These are phyloP conservation scores for Gentiana macrophylla DNA, from an alignment of 257 asterid genomes.

Conservation along the genomic window DNA sequence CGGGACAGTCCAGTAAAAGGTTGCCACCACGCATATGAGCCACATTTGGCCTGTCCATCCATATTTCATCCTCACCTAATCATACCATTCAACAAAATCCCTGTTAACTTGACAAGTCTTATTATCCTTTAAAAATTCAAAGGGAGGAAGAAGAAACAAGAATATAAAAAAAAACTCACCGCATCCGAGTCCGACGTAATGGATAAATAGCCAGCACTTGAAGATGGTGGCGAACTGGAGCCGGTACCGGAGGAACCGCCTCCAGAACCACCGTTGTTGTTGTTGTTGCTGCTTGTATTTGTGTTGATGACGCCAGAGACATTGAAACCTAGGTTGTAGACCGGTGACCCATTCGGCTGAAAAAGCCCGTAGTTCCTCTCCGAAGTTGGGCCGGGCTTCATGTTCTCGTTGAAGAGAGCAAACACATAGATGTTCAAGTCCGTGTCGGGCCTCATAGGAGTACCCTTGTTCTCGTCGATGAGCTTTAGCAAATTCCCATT, in stretches of 20 bases:
- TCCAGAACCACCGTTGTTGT: not conserved
- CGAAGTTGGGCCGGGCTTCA: constrained; percentile 84
- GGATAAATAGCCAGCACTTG: constrained; percentile 25
- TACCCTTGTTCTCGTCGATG: constrained; percentile 43
- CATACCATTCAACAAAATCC: too few relatives aligned
- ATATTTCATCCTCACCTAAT: too few relatives aligned
- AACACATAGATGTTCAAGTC: constrained; percentile 57
- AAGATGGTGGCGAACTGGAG: constrained; percentile 19
- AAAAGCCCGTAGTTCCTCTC: constrained; percentile 83
- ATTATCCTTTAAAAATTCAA: too few relatives aligned
- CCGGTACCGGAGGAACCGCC: not conserved
- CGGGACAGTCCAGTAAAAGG: too few relatives aligned
- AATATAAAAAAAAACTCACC: constrained; percentile 25
- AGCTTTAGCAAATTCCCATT: constrained; percentile 58
- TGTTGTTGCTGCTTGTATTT: not conserved
- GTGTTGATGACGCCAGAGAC: constrained; percentile 7
- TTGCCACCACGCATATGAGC: too few relatives aligned
- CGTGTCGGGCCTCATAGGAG: constrained; percentile 61
- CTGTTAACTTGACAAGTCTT: too few relatives aligned
- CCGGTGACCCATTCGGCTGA: constrained; percentile 75
- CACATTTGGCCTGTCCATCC: too few relatives aligned
- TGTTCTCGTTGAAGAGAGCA: constrained; percentile 76
- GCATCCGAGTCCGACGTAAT: constrained; percentile 37
- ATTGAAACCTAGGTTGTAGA: constrained; percentile 48
- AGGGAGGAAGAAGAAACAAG: not conserved